phyloP scores from a whole-genome alignment of 1,284 basidiomycete genomes.

The Pseudozyma sp. region DNA sequence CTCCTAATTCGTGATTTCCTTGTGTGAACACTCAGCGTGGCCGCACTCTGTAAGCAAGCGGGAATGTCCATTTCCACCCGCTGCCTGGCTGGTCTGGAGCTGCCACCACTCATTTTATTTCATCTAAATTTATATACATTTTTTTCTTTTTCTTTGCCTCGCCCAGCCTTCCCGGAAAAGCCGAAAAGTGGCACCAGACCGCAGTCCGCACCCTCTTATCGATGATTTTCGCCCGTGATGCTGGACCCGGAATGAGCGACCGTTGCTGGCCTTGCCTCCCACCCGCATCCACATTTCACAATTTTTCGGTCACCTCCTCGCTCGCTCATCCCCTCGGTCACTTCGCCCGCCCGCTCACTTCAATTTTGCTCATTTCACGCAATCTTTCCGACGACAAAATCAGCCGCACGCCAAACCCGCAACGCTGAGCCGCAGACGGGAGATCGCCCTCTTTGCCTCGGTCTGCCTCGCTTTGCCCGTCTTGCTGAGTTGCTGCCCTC shows the following conservation, averaged over 20 bases:
- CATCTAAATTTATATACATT: neutral
- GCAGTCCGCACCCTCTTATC: constrained; percentile 44
- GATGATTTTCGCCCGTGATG: constrained; percentile 18
- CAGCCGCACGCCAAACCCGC: neutral
- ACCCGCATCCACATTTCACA: constrained; percentile 10
- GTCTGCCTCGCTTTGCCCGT: too few species aligned
- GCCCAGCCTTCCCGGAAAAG: neutral
- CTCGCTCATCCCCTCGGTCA: constrained; percentile 2
- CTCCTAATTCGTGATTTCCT: neutral
- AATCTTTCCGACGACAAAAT: constrained; percentile 1
- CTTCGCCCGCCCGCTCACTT: constrained; percentile 4
- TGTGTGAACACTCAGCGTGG: neutral
- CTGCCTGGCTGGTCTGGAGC: neutral
- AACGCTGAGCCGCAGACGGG: neutral
- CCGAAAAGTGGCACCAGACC: constrained; percentile 25
- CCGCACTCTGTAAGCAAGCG: constrained; percentile 6
- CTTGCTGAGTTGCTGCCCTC: too few species aligned
- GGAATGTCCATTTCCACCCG: neutral
- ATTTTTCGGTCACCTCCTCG: constrained; percentile 4
- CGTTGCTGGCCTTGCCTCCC: neutral
- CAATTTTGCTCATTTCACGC: neutral
- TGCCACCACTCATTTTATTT: neutral
- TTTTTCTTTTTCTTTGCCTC: neutral
- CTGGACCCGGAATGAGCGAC: constrained; percentile 3
- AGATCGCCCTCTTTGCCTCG: neutral